Evolutionary conservation across 1,284 basidiomycete genomes (phyloP), one percentile per base, ranked within the genome.

Genomic region (Cerioporus squamosus): DNA sequence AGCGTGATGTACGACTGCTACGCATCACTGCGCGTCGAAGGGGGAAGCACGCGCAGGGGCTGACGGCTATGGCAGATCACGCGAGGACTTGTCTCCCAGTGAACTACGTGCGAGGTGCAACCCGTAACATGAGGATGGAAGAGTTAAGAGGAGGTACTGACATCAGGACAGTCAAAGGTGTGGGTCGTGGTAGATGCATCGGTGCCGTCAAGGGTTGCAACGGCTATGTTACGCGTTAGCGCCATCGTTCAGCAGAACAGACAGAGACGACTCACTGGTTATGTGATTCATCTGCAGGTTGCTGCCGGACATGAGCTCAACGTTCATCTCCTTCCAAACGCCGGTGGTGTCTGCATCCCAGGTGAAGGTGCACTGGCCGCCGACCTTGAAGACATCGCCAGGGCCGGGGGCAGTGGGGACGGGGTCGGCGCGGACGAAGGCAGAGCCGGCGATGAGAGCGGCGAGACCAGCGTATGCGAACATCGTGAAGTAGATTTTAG

Each of bases 241-340:
- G 24, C 29, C 22, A 23, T 14, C 44, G 26, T 9, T 55, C 12
- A 36, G 33, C 55, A 26, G 20, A 17, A 31, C 40, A 40, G 17
- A 12, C 26, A 43, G 50, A 53, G 4, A 78, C 83, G 57, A 91
- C 90, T 82, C 46, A 64, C 63, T 64, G 5, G 83, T 83, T 56
- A 93, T 68, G 66, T 81, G 81, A 47, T 85, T 73, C 91, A 94
- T 95, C 48, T 79, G 65, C 39, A 80, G 72, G 75, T 95, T 94
- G 66, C 79, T 72, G 9, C 93, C 93, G 0, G 88, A 88, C 90
- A 92, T 93, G 64, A 95, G 82, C 73, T 92, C 79, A 55, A 94
- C 87, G 57, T 78, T 73, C 82, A 87, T 89, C 53, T 74, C 72
- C 68, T 80, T 85, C 90, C 91, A 92, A 6, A 64, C 62, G n/a